Evolutionary conservation across 106 monocot genomes (phyloP), one percentile per base, ranked within the genome.

Genomic region (Dendrobium officinale): DNA sequence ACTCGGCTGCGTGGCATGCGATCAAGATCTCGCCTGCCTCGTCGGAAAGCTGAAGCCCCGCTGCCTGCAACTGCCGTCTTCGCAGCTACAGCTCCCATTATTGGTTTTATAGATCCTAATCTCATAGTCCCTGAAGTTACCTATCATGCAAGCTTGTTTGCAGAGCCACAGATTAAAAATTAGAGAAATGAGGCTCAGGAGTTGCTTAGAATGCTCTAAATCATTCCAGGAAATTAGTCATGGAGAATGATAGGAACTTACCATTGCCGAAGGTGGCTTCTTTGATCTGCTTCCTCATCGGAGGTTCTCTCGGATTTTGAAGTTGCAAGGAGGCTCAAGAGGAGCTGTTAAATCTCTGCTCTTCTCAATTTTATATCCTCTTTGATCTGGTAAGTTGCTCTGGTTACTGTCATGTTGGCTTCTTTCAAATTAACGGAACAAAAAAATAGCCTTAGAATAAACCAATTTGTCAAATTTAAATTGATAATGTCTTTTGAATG

Each of bases 121-220:
- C 9, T 66, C 26, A 26, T 66, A 22, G 6, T 66, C 75, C 70
- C 78, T 82, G 74, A 24, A 91, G 76, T 64, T 80, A 58, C 6
- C 42, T 55, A 44, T 80, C 72, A 79, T 49, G 51, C 55, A 40
- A 80, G 27, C 77, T 77, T 78, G n/a, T 79, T 82, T 55, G 51
- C 51, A 51, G 51, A 51, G 51, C 51, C 51, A 51, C 51, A 51
- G 51, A 51, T 51, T 51, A 51, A 51, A 51, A 13, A 15, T 51
- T 10, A 51, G 64, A 84, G 73, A 74, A 83, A 81, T 47, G 89
- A 74, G n/a, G 27, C 77, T 73, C 84, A 64, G 73, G 84, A 92
- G 26, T 80, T 86, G 78, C 66, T 84, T 55, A 79, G 86, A 27
- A 44, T 88, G 18, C 84, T 55, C 44, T 85, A 85, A 55, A 26